phyloP scores from a whole-genome alignment of 2,329 filamentous ascomycete genomes.

The Pseudogymnoascus sp. region DNA sequence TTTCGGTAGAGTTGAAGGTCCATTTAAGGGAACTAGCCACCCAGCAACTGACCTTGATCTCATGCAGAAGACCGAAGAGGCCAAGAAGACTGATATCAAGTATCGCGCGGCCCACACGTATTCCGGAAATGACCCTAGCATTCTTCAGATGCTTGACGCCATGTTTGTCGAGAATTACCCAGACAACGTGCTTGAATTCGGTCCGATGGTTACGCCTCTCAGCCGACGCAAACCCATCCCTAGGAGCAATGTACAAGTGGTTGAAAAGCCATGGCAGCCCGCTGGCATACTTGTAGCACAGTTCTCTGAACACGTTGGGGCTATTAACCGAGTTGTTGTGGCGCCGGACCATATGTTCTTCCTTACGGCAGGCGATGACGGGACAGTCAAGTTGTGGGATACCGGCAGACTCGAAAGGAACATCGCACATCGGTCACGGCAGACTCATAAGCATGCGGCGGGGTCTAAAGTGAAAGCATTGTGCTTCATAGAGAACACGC shows the following conservation, averaged over 20 bases:
- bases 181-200: conserved; percentile 62
- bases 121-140: conserved; percentile 65
- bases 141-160: conserved; percentile 67
- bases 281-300: conserved; percentile 77
- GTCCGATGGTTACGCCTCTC: conserved; percentile 68
- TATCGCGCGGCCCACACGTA: conserved; percentile 72
- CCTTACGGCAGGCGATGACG: conserved; percentile 86
- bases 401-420: conserved; percentile 83
- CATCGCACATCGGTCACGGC: conserved; percentile 76
- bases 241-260: conserved; percentile 23
- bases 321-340: conserved; percentile 72
- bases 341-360: conserved; percentile 93
- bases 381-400: conserved; percentile 89
- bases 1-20: conserved; percentile 55
- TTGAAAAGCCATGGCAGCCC: conserved; percentile 68
- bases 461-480: conserved; percentile 70
- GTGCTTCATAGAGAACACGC: conserved; percentile 87
- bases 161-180: conserved; percentile 72
- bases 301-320: conserved; percentile 77
- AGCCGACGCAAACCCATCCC: conserved; percentile 46
- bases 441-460: conserved; percentile 69
- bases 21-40: conserved; percentile 28
- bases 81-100: conserved; percentile 34
- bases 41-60: conserved; percentile 32
- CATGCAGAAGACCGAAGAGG: conserved; percentile 29